phyloP scores from a whole-genome alignment of 2,329 filamentous ascomycete species.

The Westerdykella ornata region DNA sequence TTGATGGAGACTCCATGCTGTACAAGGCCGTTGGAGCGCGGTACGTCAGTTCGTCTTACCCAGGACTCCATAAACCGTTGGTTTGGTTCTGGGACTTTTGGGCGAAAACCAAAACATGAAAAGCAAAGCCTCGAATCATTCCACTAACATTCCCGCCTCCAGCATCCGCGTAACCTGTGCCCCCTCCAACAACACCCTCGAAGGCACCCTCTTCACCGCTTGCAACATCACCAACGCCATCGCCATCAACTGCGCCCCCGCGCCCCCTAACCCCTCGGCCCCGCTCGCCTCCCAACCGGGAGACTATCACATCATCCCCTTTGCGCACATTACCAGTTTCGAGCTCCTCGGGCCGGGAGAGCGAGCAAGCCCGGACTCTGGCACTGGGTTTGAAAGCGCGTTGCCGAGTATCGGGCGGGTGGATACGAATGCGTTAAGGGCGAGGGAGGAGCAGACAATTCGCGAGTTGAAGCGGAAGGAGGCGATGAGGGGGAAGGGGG shows the following conservation, averaged over 20 bases:
- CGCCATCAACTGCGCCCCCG: constrained; percentile 51
- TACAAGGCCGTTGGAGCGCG: constrained; percentile 56
- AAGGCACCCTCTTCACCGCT: constrained; percentile 58
- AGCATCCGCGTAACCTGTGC: constrained; percentile 55
- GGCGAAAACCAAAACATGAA: no score
- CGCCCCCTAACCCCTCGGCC: constrained; percentile 40
- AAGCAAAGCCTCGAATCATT: not conserved
- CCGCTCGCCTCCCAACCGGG: constrained; percentile 39
- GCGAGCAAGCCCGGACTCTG: constrained; percentile 25
- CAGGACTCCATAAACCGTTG: not conserved
- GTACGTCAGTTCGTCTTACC: constrained; percentile 38
- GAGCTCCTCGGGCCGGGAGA: constrained; percentile 44
- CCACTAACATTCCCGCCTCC: constrained; percentile 4
- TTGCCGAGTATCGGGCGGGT: constrained; percentile 45
- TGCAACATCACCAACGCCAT: constrained; percentile 56
- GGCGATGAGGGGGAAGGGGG: constrained; percentile 54
- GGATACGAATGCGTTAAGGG: constrained; percentile 49
- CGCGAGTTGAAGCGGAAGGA: constrained; percentile 52
- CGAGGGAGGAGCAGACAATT: constrained; percentile 52
- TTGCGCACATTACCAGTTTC: constrained; percentile 54
- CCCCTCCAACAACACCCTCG: constrained; percentile 47
- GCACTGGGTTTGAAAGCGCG: constrained; percentile 41
- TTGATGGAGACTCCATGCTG: constrained; percentile 49
- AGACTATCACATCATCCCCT: constrained; percentile 56
- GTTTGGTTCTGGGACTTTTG: not conserved